These are phyloP conservation scores for Cryphonectria radicalis DNA, from an alignment of 2,329 filamentous ascomycete species.

Conservation along the genomic window DNA sequence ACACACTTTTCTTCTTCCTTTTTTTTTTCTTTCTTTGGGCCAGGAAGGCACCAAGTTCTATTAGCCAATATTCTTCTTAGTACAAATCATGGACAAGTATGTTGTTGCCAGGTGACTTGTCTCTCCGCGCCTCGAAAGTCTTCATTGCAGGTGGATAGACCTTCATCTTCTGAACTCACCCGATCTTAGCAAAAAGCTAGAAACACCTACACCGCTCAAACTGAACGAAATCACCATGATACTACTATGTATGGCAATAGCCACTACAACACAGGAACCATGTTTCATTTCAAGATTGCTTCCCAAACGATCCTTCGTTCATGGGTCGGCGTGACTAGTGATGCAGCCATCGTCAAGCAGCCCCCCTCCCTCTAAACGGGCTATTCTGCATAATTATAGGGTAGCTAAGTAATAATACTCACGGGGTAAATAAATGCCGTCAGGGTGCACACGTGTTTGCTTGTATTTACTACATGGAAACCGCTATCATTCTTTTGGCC, in stretches of 20 bases:
- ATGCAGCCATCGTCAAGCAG: background rate
- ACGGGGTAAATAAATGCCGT: background rate
- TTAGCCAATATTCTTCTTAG: background rate
- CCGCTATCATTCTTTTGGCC: background rate
- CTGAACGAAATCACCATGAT: background rate
- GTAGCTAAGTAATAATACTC: background rate
- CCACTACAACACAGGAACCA: background rate
- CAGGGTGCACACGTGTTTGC: background rate
- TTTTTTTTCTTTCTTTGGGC: too few relatives aligned
- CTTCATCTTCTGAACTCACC: background rate
- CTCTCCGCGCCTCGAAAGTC: background rate
- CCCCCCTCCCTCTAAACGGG: background rate
- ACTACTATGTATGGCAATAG: background rate
- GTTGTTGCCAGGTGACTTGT: background rate
- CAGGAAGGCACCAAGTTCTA: background rate
- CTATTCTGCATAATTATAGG: background rate
- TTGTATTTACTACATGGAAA: background rate
- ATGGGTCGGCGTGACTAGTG: background rate
- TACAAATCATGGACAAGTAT: background rate
- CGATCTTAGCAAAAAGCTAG: background rate
- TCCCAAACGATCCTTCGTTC: background rate
- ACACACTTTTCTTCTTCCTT: too few relatives aligned
- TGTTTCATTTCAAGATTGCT: background rate
- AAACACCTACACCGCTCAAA: background rate
- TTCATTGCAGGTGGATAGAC: background rate